A percentile compares a stretch with the other conserved stretches of the same genome.
phyloP scores from a whole-genome alignment of 2,329 filamentous ascomycete species.

The Harringtonia lauricola region DNA sequence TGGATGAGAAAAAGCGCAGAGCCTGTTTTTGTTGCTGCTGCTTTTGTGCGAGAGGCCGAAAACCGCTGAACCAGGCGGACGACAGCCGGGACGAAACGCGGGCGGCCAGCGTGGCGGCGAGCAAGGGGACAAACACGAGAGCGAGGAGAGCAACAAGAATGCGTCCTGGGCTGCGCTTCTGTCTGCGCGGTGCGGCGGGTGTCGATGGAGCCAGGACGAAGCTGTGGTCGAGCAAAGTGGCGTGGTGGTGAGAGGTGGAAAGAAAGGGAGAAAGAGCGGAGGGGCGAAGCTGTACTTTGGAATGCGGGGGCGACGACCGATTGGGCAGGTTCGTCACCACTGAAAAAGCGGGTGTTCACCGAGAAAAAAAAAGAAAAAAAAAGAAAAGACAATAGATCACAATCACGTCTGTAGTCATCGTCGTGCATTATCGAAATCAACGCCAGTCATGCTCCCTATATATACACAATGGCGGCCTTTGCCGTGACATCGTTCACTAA shows the following conservation, averaged over 20 bases:
- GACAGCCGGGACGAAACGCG: constrained; percentile 46
- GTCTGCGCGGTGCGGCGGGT: constrained; percentile 5
- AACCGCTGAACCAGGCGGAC: constrained; percentile 41
- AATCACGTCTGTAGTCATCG: too few relatives aligned
- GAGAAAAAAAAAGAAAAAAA: too few relatives aligned
- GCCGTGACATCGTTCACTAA: background rate
- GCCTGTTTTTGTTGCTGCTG: constrained; percentile 1
- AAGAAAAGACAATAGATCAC: too few relatives aligned
- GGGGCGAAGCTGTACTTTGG: constrained; percentile 6
- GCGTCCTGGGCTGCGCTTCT: constrained; percentile 9
- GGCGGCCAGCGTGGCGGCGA: constrained; percentile 56
- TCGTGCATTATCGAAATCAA: too few relatives aligned
- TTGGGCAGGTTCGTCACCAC: too few relatives aligned
- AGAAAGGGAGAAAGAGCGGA: background rate
- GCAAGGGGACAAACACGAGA: constrained; percentile 42
- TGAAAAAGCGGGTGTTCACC: too few relatives aligned
- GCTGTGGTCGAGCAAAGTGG: too few relatives aligned
- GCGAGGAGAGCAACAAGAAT: constrained; percentile 30
- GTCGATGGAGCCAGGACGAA: constrained; percentile 25
- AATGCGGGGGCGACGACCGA: too few relatives aligned
- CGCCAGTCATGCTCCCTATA: constrained; percentile 7
- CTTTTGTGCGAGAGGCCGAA: background rate
- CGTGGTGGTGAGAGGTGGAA: constrained; percentile 14
- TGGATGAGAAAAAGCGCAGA: constrained; percentile 10
- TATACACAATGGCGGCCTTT: background rate